phyloP scores from a whole-genome alignment of 2,329 filamentous ascomycete species.

The Phaeoacremonium minimum region DNA sequence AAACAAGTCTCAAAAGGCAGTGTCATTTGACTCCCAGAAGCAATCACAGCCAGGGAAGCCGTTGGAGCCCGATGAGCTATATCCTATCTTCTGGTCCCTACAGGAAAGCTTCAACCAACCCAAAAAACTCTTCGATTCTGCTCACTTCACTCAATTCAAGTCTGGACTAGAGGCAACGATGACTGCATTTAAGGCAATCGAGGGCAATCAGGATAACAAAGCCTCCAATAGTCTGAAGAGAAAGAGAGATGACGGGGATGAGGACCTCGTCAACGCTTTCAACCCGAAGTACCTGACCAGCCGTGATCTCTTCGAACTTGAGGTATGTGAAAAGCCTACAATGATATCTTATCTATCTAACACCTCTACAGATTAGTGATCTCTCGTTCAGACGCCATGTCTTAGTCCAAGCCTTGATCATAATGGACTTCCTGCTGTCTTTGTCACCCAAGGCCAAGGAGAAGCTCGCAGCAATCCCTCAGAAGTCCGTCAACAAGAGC shows the following conservation, averaged over 20 bases:
- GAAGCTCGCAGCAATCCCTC: constrained; percentile 60
- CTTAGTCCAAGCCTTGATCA: constrained; percentile 88
- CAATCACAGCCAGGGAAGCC: constrained; percentile 37
- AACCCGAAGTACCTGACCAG: constrained; percentile 99
- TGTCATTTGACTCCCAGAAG: constrained; percentile 38
- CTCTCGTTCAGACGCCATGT: constrained; percentile 92
- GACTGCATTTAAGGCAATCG: constrained; percentile 47
- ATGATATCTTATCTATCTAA: constrained; percentile 3
- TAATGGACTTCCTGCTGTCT: constrained; percentile 93
- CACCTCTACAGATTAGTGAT: constrained; percentile 69
- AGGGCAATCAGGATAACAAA: constrained; percentile 40
- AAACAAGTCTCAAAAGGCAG: constrained; percentile 33
- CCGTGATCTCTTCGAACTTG: constrained; percentile 89
- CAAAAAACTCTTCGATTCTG: constrained; percentile 69
- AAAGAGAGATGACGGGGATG: constrained; percentile 60
- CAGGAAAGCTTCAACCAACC: constrained; percentile 92
- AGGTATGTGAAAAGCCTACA: constrained; percentile 48
- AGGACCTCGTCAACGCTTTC: constrained; percentile 68
- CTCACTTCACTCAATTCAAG: constrained; percentile 77
- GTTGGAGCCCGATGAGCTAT: constrained; percentile 68
- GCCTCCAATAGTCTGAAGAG: constrained; percentile 64
- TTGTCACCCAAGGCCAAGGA: constrained; percentile 78
- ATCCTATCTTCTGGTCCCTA: constrained; percentile 90
- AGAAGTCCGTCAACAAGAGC: constrained; percentile 69
- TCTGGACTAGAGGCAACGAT: constrained; percentile 66